Evolutionary conservation across 441 rosid genomes (phyloP), one percentile per base, ranked within the genome.

Genomic region (Gossypium schwendimanii): DNA sequence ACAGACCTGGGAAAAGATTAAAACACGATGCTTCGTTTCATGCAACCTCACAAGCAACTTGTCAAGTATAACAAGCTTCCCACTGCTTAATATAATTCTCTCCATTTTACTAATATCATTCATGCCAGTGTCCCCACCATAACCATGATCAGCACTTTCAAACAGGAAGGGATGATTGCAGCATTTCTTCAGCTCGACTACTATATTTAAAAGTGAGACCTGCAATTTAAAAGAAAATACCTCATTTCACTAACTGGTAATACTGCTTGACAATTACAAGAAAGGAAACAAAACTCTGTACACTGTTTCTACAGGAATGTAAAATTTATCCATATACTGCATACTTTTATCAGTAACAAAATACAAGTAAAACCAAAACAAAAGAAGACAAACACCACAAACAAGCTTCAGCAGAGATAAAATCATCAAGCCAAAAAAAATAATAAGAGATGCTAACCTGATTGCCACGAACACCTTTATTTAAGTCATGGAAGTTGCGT

Each of bases 141-240:
- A 96, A 76, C 99, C 99, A 84, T 96, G 98, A 83, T 94, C 99
- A 10, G 99, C 99, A 80, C 98, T 96, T 88, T 96, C 99, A 86
- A 96, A 96, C 82, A 96, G 84, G 87, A 96, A 96, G 47, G 99
- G 99, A 73, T 96, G 99, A 76, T 96, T 96, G 88, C 98, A 96
- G 84, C 99, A 96, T 77, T 96, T 96, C 93, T 96, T 96, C 90
- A 96, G 77, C 86, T 96, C 99, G 70, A 96, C 99, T 71, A 96
- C 99, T 66, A 96, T 96, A 85, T 96, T 96, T 79, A 96, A 77
- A 81, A 96, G 98, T 21, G 99, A 96, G 78, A 96, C 99, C 99
- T 96, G 91, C 72, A 76, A 73, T 69, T 72, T 8, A 70, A 61
- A 79, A 39, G 15, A 76, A 65, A 44, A 23, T 63, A 41, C 63